phyloP scores from a whole-genome alignment of 306 rosid genomes.

The Sechiopsis laciniata region DNA sequence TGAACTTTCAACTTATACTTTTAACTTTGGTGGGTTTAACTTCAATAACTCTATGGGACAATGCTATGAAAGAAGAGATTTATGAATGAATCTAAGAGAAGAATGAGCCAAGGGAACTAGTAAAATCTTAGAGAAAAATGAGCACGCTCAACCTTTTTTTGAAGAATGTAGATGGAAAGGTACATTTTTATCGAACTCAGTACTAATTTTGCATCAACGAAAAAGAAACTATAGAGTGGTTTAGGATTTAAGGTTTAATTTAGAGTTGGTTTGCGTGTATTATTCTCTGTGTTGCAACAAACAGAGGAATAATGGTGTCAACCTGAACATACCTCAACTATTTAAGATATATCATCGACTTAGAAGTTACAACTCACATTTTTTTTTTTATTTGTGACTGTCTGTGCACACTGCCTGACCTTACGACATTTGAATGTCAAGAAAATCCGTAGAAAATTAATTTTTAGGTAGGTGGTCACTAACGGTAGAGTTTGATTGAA shows the following conservation, averaged over 20 bases:
- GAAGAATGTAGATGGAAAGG: neutral
- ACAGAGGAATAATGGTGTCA: neutral
- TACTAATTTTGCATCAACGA: neutral
- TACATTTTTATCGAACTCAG: constrained; percentile 1
- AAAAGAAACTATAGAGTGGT: neutral
- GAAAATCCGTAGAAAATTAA: no score
- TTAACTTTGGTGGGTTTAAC: no score
- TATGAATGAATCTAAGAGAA: neutral
- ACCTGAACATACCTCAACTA: no score
- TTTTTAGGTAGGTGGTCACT: no score
- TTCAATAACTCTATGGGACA: neutral
- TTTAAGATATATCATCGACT: no score
- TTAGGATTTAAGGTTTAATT: neutral
- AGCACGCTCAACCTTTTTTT: neutral
- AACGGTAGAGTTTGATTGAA: neutral
- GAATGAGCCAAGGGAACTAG: neutral
- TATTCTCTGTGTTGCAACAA: neutral
- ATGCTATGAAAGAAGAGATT: neutral
- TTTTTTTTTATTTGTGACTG: no score
- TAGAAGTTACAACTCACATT: no score
- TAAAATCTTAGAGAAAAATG: no score
- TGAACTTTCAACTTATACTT: no score
- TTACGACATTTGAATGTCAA: no score
- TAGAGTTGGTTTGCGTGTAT: neutral
- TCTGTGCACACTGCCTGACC: no score